These are phyloP conservation scores for Hypoxylon sp. DNA, from an alignment of 2,329 filamentous ascomycete species.

Conservation along the genomic window DNA sequence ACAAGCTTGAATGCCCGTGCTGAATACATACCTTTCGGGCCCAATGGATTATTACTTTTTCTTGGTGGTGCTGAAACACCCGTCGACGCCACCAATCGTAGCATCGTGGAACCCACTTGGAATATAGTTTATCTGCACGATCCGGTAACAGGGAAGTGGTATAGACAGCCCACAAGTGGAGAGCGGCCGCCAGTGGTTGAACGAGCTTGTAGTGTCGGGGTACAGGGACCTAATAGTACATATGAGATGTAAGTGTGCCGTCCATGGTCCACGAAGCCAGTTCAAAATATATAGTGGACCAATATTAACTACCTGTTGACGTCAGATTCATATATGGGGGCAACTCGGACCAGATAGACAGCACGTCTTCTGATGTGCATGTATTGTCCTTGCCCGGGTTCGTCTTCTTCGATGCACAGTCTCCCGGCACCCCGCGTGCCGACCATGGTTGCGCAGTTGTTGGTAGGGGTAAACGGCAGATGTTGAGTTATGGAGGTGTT, in stretches of 20 bases:
- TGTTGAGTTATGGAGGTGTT: constrained; percentile 58
- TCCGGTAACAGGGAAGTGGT: constrained; percentile 55
- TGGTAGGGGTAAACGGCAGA: constrained; percentile 56
- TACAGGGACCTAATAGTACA: constrained; percentile 53
- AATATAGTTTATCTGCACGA: constrained; percentile 55
- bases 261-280: background rate
- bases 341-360: constrained; percentile 39
- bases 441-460: constrained; percentile 57
- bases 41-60: constrained; percentile 54
- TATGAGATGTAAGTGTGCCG: constrained; percentile 55
- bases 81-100: constrained; percentile 45
- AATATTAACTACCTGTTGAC: constrained; percentile 8
- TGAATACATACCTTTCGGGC: constrained; percentile 55
- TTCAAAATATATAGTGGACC: constrained; percentile 4
- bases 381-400: constrained; percentile 59
- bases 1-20: constrained; percentile 53
- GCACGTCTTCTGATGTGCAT: constrained; percentile 53
- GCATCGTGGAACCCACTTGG: constrained; percentile 48
- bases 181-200: constrained; percentile 49
- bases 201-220: constrained; percentile 56
- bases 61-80: constrained; percentile 53
- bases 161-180: constrained; percentile 55
- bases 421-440: constrained; percentile 47
- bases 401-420: constrained; percentile 54
- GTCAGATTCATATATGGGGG: constrained; percentile 58